Evolutionary conservation across 202 grass and related monocot species (phyloP), one percentile per base, ranked within the genome.

Genomic region (Musa balbisiana): DNA sequence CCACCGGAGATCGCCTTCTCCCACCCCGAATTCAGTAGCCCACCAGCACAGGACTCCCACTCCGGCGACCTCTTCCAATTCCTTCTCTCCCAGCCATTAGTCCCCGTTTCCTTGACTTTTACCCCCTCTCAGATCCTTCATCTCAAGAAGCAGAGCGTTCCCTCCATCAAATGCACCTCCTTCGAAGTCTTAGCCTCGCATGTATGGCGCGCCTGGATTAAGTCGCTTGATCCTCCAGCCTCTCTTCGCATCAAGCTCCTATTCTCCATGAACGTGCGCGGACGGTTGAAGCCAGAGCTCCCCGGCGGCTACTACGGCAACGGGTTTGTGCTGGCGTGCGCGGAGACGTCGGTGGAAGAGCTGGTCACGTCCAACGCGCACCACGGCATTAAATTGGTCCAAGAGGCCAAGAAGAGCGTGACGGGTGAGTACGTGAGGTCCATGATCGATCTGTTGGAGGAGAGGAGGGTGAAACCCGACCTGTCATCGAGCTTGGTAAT

Each of bases 201-300:
- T 51, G 94, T 98, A 0, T 98, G 94, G 94, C 94, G 84, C 58
- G 88, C 88, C 8, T 93, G 94, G 94, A 79, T 92, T 53, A 81
- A 80, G 73, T 88, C 88, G 10, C 75, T 98, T 52, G 86, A 84
- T 60, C 85, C 87, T 50, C 81, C 90, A 3, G 49, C 71, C 2
- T 16, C 84, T 1, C 81, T 93, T 56, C 88, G 71, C 63, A 87
- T 93, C 3, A 98, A 98, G 87, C 88, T 98, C 14, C 94, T 98
- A 71, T 98, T 98, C 84, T 98, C 94, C 9, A 83, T 82, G 10
- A 91, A 85, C 68, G 83, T 87, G 59, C 88, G 94, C 12, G 76
- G 78, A 19, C 84, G 73, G 69, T 70, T 91, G 0, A 87, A 78
- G 20, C 94, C 94, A 10, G 83, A 88, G 79, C 90, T 91, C 29